These are phyloP conservation scores for Xylaria sp. DNA, from an alignment of 2,329 filamentous ascomycete genomes.

Conservation along the genomic window DNA sequence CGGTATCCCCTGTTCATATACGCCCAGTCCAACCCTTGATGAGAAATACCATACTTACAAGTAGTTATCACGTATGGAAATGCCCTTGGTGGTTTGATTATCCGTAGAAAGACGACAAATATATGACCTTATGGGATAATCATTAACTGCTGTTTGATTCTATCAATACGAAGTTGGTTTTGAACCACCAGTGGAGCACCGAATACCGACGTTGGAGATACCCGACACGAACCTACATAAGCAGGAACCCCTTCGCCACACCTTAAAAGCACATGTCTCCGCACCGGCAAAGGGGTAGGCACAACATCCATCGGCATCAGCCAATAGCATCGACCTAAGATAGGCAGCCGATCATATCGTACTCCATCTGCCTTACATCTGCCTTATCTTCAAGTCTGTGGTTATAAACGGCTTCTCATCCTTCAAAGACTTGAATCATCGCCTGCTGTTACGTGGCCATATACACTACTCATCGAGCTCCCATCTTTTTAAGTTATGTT, in stretches of 20 bases:
- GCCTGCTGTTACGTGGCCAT: not conserved
- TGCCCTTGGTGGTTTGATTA: too few species aligned
- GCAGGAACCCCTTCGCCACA: not conserved
- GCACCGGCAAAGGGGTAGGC: not conserved
- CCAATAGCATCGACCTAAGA: not conserved
- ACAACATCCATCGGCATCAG: not conserved
- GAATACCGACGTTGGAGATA: not conserved
- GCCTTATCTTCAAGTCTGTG: not conserved
- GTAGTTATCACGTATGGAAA: too few species aligned
- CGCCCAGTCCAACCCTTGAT: too few species aligned
- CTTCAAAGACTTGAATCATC: not conserved
- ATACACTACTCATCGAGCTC: not conserved
- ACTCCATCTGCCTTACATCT: too few species aligned
- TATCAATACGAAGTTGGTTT: not conserved
- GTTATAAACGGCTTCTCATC: not conserved
- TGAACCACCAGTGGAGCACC: not conserved
- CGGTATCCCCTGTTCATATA: too few species aligned
- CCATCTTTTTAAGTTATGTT: not conserved
- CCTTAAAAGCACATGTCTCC: not conserved
- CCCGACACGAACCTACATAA: not conserved
- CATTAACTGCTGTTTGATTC: not conserved
- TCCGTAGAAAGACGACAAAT: too few species aligned
- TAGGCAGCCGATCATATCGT: not conserved
- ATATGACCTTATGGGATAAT: too few species aligned
- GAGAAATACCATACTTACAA: too few species aligned